Percentiles rank a stretch among this genome's conserved stretches.
These are phyloP conservation scores for Eugenia klotzschiana DNA, from an alignment of 441 rosid genomes.

Conservation along the genomic window DNA sequence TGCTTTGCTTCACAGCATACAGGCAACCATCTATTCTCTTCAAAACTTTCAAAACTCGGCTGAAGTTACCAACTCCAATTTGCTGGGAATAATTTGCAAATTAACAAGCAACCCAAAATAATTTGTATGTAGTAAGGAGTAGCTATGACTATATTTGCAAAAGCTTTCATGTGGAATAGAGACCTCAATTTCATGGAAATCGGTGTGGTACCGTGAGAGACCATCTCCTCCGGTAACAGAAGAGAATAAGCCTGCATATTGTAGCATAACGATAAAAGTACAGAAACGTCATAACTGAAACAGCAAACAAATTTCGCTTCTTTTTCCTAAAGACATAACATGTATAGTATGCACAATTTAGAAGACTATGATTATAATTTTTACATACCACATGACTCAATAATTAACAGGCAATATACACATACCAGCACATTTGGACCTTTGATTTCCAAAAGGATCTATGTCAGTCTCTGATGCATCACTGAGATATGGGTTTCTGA, in stretches of 20 bases:
- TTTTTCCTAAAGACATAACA: neutral
- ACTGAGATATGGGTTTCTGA: slow-evolving; percentile 62
- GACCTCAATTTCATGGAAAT: slow-evolving; percentile 93
- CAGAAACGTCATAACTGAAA: neutral
- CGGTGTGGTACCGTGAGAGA: slow-evolving; percentile 77
- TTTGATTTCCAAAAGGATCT: slow-evolving; percentile 63
- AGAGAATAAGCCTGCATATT: slow-evolving; percentile 49
- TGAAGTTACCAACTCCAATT: slow-evolving; percentile 82
- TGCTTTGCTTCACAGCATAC: slow-evolving; percentile 78
- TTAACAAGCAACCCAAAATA: neutral
- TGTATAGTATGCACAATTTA: neutral
- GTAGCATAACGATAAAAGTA: neutral
- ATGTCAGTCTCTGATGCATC: slow-evolving; percentile 34
- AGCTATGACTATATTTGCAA: neutral
- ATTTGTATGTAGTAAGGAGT: neutral
- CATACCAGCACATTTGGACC: slow-evolving; percentile 76
- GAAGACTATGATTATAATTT: neutral
- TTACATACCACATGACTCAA: neutral
- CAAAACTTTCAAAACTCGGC: slow-evolving; percentile 72
- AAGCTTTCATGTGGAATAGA: neutral
- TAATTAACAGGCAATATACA: neutral
- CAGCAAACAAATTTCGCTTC: neutral
- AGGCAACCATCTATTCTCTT: slow-evolving; percentile 92
- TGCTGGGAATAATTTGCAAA: slow-evolving; percentile 28
- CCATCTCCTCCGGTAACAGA: slow-evolving; percentile 49